These are phyloP conservation scores for Arachnomyces sp. DNA, from an alignment of 2,329 filamentous ascomycete genomes.

Conservation along the genomic window DNA sequence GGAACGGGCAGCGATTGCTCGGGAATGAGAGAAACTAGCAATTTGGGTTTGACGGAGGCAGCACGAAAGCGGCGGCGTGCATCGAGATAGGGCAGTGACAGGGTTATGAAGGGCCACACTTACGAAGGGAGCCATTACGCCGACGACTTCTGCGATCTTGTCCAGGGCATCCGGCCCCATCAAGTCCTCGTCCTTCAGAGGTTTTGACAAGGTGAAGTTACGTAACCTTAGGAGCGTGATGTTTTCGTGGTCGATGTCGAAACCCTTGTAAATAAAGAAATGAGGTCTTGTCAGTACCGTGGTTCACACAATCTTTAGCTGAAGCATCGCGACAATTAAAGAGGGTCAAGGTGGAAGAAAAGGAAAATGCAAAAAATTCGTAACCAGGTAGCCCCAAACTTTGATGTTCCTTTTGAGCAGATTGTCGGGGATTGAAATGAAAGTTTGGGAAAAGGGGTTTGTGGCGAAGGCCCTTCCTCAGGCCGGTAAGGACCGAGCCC, in stretches of 20 bases:
- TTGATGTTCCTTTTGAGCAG: background rate
- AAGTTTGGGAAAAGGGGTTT: too few species aligned
- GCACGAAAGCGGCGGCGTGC: background rate
- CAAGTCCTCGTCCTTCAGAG: slow-evolving; percentile 60
- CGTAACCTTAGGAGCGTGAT: slow-evolving; percentile 73
- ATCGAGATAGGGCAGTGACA: slow-evolving; percentile 7
- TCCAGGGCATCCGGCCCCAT: slow-evolving; percentile 56
- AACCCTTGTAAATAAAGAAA: slow-evolving; percentile 52
- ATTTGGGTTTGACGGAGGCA: background rate
- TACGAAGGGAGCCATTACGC: slow-evolving; percentile 70
- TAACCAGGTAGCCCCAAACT: background rate
- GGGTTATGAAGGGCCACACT: slow-evolving; percentile 34
- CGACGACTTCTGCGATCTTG: slow-evolving; percentile 57
- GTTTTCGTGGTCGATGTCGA: slow-evolving; percentile 64
- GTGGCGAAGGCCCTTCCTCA: too few species aligned
- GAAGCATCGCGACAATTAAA: background rate
- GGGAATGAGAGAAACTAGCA: slow-evolving; percentile 2
- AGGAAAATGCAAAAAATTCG: background rate
- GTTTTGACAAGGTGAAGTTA: slow-evolving; percentile 66
- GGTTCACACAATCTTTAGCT: background rate
- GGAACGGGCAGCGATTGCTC: too few species aligned
- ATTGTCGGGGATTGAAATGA: too few species aligned
- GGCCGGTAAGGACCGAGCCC: background rate
- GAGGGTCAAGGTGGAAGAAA: background rate
- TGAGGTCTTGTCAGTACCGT: slow-evolving; percentile 15